Conservation (phyloP, 2,329 filamentous ascomycete species). For the Paecilomyces fulvus region DNA sequence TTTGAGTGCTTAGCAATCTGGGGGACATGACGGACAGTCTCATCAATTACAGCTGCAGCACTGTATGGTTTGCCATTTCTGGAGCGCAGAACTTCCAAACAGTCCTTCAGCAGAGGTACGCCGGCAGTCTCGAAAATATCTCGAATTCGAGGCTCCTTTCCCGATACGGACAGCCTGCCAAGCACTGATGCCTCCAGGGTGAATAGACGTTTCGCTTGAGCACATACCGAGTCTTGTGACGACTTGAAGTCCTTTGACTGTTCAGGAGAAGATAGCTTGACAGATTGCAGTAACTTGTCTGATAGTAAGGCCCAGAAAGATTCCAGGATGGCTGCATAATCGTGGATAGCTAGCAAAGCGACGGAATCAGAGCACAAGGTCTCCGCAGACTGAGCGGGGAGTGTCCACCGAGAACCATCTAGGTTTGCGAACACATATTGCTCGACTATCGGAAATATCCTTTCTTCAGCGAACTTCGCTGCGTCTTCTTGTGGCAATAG, state of each 20-base stretch:
- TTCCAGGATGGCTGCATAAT: conserved; percentile 42
- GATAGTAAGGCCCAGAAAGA: conserved; percentile 57
- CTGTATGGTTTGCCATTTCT: conserved; percentile 60
- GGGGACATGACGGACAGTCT: conserved; percentile 40
- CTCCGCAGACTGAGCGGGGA: conserved; percentile 34
- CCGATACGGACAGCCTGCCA: conserved; percentile 15
- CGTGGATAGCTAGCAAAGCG: conserved; percentile 26
- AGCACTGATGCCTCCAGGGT: conserved; percentile 41
- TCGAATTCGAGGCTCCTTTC: conserved; percentile 16
- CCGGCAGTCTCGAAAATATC: conserved; percentile 30
- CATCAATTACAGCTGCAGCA: conserved; percentile 51
- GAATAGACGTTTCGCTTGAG: conserved; percentile 62
- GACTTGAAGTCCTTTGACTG: conserved; percentile 66
- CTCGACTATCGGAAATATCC: conserved; percentile 44
- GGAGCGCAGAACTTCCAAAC: conserved; percentile 42
- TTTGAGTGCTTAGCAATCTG: conserved; percentile 31
- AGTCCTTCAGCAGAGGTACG: conserved; percentile 36
- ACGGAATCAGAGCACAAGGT: conserved; percentile 33
- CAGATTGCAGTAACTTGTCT: conserved; percentile 52
- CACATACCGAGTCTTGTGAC: conserved; percentile 62
- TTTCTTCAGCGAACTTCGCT: conserved; percentile 36
- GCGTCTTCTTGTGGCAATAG: conserved; percentile 41
- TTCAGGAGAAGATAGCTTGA: conserved; percentile 70
- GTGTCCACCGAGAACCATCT: conserved; percentile 42
- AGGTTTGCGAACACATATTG: conserved; percentile 45